Percentiles rank a stretch among this genome's conserved stretches.
Evolutionary conservation across 371 early-diverging fungal genomes (phyloP).

Genomic region (Conidiobolus incongruus): DNA sequence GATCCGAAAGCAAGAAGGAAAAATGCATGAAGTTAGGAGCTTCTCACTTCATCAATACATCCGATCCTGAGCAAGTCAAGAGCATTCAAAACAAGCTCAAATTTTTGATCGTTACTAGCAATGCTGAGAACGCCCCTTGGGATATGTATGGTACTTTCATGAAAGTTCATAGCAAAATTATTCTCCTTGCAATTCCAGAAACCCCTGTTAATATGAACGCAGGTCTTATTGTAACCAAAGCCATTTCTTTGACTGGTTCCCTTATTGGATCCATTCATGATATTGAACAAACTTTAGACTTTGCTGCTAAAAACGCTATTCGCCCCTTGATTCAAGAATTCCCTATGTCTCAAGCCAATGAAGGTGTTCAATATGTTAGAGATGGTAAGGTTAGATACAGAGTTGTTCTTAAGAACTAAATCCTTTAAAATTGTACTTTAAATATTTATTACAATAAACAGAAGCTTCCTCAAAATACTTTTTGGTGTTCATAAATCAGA

Average conservation of each 20-base stretch:
- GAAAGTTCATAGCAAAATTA: conserved; percentile 20
- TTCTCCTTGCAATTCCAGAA: conserved; percentile 45
- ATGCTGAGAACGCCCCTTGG: conserved; percentile 23
- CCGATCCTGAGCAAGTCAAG: too few relatives aligned
- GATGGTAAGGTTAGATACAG: too few relatives aligned
- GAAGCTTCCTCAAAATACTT: too few relatives aligned
- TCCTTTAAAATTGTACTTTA: too few relatives aligned
- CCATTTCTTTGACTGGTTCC: conserved; percentile 33
- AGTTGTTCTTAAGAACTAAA: too few relatives aligned
- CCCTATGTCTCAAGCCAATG: conserved; percentile 32
- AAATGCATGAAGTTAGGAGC: conserved; percentile 47
- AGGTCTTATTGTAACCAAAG: conserved; percentile 15
- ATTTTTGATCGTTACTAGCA: conserved; percentile 31
- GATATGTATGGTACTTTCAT: conserved; percentile 17
- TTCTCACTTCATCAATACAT: conserved; percentile 18
- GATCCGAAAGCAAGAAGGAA: conserved; percentile 18
- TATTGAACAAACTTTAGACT: conserved; percentile 34
- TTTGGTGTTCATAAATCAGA: too few relatives aligned
- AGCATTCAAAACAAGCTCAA: conserved; percentile 17
- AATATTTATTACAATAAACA: too few relatives aligned
- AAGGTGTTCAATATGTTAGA: too few relatives aligned
- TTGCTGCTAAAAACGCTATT: conserved; percentile 38
- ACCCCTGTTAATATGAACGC: conserved; percentile 18
- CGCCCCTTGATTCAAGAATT: conserved; percentile 38
- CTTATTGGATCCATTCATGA: conserved; percentile 33